These are phyloP conservation scores for Pleurotus cornucopiae DNA, from an alignment of 768 basidiomycete species.

Conservation along the genomic window DNA sequence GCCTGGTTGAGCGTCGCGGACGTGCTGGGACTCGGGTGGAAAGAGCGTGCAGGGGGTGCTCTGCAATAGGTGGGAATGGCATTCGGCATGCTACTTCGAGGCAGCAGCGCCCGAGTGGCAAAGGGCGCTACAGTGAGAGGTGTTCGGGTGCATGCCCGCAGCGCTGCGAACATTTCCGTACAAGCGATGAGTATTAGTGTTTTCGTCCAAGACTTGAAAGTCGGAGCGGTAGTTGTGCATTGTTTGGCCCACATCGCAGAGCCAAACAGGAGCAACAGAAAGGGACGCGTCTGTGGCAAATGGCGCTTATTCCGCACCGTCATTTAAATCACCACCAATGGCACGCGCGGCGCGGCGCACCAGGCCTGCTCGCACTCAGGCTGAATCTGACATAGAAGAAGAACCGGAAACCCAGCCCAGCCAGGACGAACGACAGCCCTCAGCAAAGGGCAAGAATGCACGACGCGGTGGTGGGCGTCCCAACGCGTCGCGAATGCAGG, in stretches of 20 bases:
- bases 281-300: conserved; percentile 29
- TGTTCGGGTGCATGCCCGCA: conserved; percentile 28
- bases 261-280: conserved; percentile 18
- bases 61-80: background rate
- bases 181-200: conserved; percentile 18
- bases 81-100: conserved; percentile 1
- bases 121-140: conserved; percentile 24
- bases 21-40: conserved; percentile 59
- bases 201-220: background rate
- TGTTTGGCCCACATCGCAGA: conserved; percentile 9
- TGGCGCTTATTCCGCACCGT: background rate
- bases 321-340: conserved; percentile 14
- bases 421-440: conserved; percentile 28
- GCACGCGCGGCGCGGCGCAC: conserved; percentile 36
- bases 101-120: conserved; percentile 15
- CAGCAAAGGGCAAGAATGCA: conserved; percentile 29
- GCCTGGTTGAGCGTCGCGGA: conserved; percentile 83
- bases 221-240: background rate
- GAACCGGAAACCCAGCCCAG: conserved; percentile 32
- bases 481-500: conserved; percentile 12
- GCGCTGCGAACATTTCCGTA: conserved; percentile 30
- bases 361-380: conserved; percentile 34
- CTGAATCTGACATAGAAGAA: conserved; percentile 61
- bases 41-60: conserved; percentile 33
- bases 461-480: conserved; percentile 16